Percentiles rank a stretch among this genome's conserved stretches.
Conservation (phyloP, 345 rosid species). For the Syzygium jambos region DNA sequence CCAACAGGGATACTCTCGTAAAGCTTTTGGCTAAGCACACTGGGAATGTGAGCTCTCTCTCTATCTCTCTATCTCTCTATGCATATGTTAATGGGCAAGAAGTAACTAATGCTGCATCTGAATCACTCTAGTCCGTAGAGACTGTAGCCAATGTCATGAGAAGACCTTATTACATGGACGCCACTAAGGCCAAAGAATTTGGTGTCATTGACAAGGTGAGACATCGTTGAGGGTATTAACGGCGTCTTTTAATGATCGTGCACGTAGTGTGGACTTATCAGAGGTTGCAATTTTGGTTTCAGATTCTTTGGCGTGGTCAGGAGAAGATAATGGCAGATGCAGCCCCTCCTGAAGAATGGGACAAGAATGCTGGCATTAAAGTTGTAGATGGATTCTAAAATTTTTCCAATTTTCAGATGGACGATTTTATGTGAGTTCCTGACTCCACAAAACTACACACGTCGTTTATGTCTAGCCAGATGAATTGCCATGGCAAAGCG, state of each 20-base stretch:
- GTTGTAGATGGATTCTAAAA: slow-evolving; percentile 17
- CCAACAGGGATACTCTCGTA: slow-evolving; percentile 57
- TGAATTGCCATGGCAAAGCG: not conserved
- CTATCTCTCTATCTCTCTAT: not conserved
- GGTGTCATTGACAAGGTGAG: slow-evolving; percentile 84
- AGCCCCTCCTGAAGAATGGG: slow-evolving; percentile 70
- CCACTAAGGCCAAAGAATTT: slow-evolving; percentile 63
- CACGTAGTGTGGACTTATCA: not conserved
- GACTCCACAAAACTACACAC: not conserved
- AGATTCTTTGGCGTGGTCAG: slow-evolving; percentile 80
- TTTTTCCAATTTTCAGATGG: not conserved
- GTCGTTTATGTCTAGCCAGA: not conserved
- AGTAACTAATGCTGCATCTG: slow-evolving; percentile 3
- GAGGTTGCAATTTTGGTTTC: slow-evolving; percentile 6
- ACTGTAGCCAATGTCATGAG: slow-evolving; percentile 55
- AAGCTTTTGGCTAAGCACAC: slow-evolving; percentile 85
- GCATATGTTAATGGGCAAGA: not conserved
- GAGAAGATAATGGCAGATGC: slow-evolving; percentile 59
- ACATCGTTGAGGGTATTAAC: not conserved
- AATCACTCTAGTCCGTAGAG: slow-evolving; percentile 49
- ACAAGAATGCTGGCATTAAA: slow-evolving; percentile 51
- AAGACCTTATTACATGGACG: slow-evolving; percentile 68
- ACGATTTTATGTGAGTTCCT: not conserved
- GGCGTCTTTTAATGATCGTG: not conserved
- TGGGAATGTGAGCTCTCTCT: slow-evolving; percentile 49